A percentile compares a stretch with the other conserved stretches of the same genome.
phyloP scores from a whole-genome alignment of 768 basidiomycete genomes.

The Rickenella mellea region DNA sequence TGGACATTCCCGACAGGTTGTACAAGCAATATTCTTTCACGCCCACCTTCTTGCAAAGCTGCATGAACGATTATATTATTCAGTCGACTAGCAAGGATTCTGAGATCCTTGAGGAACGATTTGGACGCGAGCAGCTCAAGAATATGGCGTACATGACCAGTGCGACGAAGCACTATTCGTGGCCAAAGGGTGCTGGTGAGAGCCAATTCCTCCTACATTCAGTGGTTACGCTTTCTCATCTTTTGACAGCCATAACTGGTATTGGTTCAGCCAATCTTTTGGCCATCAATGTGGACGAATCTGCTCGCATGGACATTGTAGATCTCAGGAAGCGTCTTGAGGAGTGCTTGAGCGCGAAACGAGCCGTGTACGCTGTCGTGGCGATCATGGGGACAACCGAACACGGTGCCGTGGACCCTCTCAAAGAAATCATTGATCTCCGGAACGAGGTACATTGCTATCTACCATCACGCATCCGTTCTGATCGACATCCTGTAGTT shows the following conservation, averaged over 20 bases:
- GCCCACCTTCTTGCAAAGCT: constrained; percentile 19
- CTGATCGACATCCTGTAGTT: constrained; percentile 4
- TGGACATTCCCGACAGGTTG: constrained; percentile 27
- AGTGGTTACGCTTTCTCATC: not conserved
- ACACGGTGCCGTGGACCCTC: constrained; percentile 33
- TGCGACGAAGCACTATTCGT: constrained; percentile 32
- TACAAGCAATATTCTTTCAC: constrained; percentile 24
- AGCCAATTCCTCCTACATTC: not conserved
- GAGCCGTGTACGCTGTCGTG: constrained; percentile 32
- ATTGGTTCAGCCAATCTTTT: constrained; percentile 31
- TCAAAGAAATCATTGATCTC: constrained; percentile 25
- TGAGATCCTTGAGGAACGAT: constrained; percentile 14
- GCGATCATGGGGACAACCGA: constrained; percentile 35
- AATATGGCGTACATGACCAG: constrained; percentile 17
- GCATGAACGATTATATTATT: constrained; percentile 22
- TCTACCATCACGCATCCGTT: not conserved
- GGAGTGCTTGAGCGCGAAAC: constrained; percentile 19
- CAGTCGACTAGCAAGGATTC: constrained; percentile 29
- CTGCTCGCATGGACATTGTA: constrained; percentile 25
- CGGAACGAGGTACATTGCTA: too few species aligned
- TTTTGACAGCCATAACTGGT: constrained; percentile 27
- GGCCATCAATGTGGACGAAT: constrained; percentile 23
- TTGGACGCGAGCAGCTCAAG: constrained; percentile 16
- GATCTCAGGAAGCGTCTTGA: constrained; percentile 18
- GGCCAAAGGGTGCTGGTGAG: constrained; percentile 37